Base-by-base conservation (phyloP, 2,329 filamentous ascomycete species). In the Botrytis paeoniae region DNA sequence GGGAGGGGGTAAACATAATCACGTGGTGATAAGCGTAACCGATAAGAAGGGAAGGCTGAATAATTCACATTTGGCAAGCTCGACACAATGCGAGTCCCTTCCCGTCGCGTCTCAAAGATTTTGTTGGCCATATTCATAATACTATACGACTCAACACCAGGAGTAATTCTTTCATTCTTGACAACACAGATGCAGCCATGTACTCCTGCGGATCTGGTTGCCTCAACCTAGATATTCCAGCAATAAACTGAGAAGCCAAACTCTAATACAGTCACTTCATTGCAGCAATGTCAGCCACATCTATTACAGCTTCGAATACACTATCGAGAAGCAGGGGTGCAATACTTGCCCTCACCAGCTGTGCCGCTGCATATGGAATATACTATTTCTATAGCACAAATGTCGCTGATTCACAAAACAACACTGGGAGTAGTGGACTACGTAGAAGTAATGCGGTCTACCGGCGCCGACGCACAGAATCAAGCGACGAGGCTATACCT, bases 361-460 rank as follows among this genome's bases (percentile, higher is more conserved):
- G 89, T 63, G 87, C 88, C 2, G 87, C 88, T 61, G 85, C 84
- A 18, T 89, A 87, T 66, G 82, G 87, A 71, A 85, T 86, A 73
- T 92, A 89, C 79, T 86, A 89, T 73, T 82, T 89, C 77, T 92
- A 90, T 80, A 81, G 77, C 72, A 81, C 76, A 72, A 32, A 68
- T 59, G 45, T 7, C 48, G 9, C 45, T 20, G 61, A 25, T 37
- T 20, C 29, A 25, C n/a, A 37, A 60, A 54, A 35, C 8, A 35
- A 37, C 16, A 20, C 37, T 43, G 32, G 29, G n/a, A 57, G 51
- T 12, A 45, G 48, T 37, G 75, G 78, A 22, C 82, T 93, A 43
- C 91, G 88, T 76, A 85, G 91, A 75, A 91, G 90, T 79, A 93
- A 92, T 81, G 91, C 91, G 18, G 80, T 93, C 54, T 89, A 90